Evolutionary conservation across 108 stramenopile genomes (phyloP).

Genomic region (Skeletonema marinoi): DNA sequence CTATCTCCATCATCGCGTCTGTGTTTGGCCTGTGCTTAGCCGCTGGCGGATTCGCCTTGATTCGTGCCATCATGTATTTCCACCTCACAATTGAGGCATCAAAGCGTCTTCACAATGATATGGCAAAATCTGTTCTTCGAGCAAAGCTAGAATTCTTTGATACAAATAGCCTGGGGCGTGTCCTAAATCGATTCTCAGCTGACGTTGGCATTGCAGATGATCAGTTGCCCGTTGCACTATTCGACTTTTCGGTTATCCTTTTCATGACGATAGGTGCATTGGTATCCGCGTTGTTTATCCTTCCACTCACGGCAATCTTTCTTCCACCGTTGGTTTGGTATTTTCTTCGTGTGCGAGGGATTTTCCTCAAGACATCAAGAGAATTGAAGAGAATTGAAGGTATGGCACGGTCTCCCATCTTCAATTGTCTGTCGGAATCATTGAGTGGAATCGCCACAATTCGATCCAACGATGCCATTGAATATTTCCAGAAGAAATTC

Average conservation of each 20-base stretch:
- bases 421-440: constrained; percentile 83
- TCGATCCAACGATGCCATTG: constrained; percentile 71
- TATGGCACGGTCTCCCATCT: constrained; percentile 86
- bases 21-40: constrained; percentile 46
- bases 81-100: constrained; percentile 65
- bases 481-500: constrained; percentile 72
- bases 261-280: constrained; percentile 72
- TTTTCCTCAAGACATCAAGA: constrained; percentile 77
- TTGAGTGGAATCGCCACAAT: constrained; percentile 89
- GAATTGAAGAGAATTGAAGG: constrained; percentile 90
- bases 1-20: constrained; percentile 49
- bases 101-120: constrained; percentile 74
- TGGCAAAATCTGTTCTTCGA: constrained; percentile 76
- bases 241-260: constrained; percentile 69
- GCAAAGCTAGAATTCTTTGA: constrained; percentile 92
- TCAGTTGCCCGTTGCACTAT: constrained; percentile 65
- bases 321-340: constrained; percentile 74
- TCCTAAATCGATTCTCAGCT: constrained; percentile 77
- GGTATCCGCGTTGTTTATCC: constrained; percentile 55
- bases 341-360: constrained; percentile 59
- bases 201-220: constrained; percentile 88
- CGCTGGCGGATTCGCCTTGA: constrained; percentile 47
- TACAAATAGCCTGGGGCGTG: constrained; percentile 83
- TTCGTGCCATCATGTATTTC: constrained; percentile 62
- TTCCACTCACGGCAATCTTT: constrained; percentile 67